Conservation (phyloP, 345 rosid species). For the Arabidopsis thaliana region TAIR10.1 NC_003074.8:22757501-22758000, state of each 20-base stretch:
- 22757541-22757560: constrained; percentile 15
- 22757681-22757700: neutral
- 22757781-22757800: neutral
- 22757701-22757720: neutral
- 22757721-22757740: neutral
- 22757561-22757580: constrained; percentile 22
- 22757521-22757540: constrained; percentile 6
- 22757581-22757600: neutral
- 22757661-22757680: neutral
- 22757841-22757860: constrained; percentile 3
- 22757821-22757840: constrained; percentile 1
- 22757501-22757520: constrained; percentile 17
- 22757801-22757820: neutral
- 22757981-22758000: constrained; percentile 12
- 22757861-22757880: constrained; percentile 16
- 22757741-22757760: neutral
- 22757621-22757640: neutral
- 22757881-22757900: neutral
- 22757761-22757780: neutral
- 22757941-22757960: constrained; percentile 13
- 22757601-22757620: neutral
- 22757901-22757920: constrained; percentile 13
- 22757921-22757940: constrained; percentile 25
- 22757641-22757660: neutral
- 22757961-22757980: constrained; percentile 24